Conservation (phyloP, 495 filamentous ascomycete species). For the Penicillium argentinense region DNA sequence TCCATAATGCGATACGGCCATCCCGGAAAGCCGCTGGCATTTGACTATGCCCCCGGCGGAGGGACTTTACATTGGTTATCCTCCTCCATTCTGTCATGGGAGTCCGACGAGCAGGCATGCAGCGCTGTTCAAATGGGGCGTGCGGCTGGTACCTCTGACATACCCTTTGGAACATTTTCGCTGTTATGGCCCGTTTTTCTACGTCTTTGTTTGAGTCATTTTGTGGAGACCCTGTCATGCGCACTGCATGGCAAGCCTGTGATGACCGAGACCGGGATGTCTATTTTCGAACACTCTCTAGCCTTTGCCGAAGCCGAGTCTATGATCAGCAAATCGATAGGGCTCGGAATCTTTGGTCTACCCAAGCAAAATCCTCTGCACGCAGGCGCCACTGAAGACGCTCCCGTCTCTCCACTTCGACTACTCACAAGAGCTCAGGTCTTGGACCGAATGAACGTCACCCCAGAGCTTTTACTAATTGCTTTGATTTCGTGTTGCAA, state of each 20-base stretch:
- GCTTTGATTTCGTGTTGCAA: slow-evolving; percentile 85
- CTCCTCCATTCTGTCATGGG: slow-evolving; percentile 66
- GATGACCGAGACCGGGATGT: slow-evolving; percentile 90
- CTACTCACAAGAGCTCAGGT: slow-evolving; percentile 43
- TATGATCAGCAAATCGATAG: slow-evolving; percentile 72
- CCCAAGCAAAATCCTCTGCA: slow-evolving; percentile 34
- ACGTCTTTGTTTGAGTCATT: slow-evolving; percentile 78
- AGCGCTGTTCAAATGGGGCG: slow-evolving; percentile 69
- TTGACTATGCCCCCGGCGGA: slow-evolving; percentile 72
- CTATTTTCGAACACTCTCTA: slow-evolving; percentile 91
- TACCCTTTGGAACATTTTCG: slow-evolving; percentile 69
- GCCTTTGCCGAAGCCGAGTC: slow-evolving; percentile 96
- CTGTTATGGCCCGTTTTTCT: slow-evolving; percentile 87
- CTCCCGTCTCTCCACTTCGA: slow-evolving; percentile 32
- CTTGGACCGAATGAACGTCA: slow-evolving; percentile 68
- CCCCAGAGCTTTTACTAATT: slow-evolving; percentile 85
- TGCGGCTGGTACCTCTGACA: slow-evolving; percentile 41
- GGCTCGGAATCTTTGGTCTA: slow-evolving; percentile 63
- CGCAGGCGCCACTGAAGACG: slow-evolving; percentile 22
- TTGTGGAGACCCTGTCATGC: slow-evolving; percentile 82
- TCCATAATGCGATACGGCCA: slow-evolving; percentile 70
- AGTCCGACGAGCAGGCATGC: slow-evolving; percentile 68
- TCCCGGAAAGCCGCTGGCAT: slow-evolving; percentile 59
- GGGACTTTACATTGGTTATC: slow-evolving; percentile 68
- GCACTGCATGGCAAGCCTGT: slow-evolving; percentile 82